Evolutionary conservation across 192 early-diverging fungal genomes (phyloP).

Genomic region (Coemansia sp.): DNA sequence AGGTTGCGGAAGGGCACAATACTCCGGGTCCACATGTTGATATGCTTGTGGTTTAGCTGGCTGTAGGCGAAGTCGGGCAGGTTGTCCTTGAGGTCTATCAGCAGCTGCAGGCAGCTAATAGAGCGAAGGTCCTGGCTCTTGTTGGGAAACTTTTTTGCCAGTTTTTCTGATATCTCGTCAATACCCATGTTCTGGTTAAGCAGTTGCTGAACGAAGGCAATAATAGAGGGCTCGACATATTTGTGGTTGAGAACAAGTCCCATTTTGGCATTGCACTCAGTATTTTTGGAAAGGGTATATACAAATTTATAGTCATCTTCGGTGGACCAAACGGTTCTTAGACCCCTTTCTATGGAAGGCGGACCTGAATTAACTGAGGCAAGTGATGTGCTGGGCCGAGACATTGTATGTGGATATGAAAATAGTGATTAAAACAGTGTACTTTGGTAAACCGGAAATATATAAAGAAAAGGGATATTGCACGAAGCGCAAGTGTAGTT

Average conservation of each 20-base stretch:
- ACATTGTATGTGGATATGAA: too few species aligned
- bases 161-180: constrained; percentile 4
- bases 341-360: not conserved
- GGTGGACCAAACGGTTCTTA: constrained; percentile 4
- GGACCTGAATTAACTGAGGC: not conserved
- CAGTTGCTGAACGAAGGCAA: constrained; percentile 13
- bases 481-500: too few species aligned
- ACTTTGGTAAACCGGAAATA: not conserved
- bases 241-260: constrained; percentile 23
- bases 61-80: constrained; percentile 25
- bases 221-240: constrained; percentile 24
- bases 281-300: constrained; percentile 19
- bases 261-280: constrained; percentile 14
- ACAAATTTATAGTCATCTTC: constrained; percentile 28
- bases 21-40: constrained; percentile 44
- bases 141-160: constrained; percentile 24
- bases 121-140: constrained; percentile 31
- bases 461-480: not conserved
- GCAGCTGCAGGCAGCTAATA: constrained; percentile 16
- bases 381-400: not conserved
- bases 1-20: constrained; percentile 31
- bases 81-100: constrained; percentile 15
- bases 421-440: too few species aligned
- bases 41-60: constrained; percentile 47
- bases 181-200: constrained; percentile 10